A percentile compares a stretch with the other conserved stretches of the same genome.
Conservation (phyloP, 2,329 filamentous ascomycete species). For the Botrytis pseudocinerea region DNA sequence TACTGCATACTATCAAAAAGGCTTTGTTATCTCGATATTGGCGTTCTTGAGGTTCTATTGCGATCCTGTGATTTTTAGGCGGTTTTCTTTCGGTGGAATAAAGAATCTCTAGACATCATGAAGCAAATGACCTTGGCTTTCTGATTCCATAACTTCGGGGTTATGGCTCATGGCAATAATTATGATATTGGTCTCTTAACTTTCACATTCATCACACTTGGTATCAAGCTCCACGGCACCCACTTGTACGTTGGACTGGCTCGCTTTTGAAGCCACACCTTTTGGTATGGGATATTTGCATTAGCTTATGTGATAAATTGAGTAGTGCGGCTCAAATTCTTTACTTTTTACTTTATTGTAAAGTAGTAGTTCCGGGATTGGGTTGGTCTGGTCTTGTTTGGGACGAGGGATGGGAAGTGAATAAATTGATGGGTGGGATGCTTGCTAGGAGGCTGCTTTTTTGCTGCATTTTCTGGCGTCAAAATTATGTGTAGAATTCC, state of each 20-base stretch:
- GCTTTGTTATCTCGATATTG: slow-evolving; percentile 15
- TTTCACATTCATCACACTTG: neutral
- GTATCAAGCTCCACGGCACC: neutral
- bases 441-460: slow-evolving; percentile 12
- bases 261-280: neutral
- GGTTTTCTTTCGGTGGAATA: slow-evolving; percentile 4
- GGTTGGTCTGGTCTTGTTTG: slow-evolving; percentile 8
- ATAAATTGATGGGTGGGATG: slow-evolving; percentile 7
- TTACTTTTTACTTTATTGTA: slow-evolving; percentile 13
- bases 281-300: neutral
- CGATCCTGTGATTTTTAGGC: neutral
- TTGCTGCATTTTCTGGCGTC: slow-evolving; percentile 11
- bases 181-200: neutral
- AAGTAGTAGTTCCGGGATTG: slow-evolving; percentile 7
- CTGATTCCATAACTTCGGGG: neutral
- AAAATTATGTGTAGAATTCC: slow-evolving; percentile 15
- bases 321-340: neutral
- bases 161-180: slow-evolving; percentile 7
- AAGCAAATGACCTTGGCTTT: neutral
- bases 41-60: slow-evolving; percentile 16
- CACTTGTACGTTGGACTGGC: neutral
- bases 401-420: neutral
- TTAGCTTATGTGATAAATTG: neutral
- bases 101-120: slow-evolving; percentile 7
- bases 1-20: slow-evolving; percentile 31